These are phyloP conservation scores for Salvia splendens DNA, from an alignment of 257 asterid species.

Conservation along the genomic window DNA sequence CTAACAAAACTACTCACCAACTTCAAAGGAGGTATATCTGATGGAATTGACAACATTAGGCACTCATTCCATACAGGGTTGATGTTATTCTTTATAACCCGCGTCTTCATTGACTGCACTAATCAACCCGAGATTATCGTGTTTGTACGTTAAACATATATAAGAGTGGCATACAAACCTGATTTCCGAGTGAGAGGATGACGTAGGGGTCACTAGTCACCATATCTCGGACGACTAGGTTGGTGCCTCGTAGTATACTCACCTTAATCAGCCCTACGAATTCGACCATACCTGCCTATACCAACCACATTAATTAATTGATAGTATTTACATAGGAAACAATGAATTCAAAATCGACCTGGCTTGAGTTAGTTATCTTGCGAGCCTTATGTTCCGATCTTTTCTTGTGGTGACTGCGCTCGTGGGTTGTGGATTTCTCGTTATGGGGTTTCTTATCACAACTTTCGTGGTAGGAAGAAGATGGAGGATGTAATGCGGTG, in stretches of 20 bases:
- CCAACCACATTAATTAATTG: constrained; percentile 18
- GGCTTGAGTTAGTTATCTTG: constrained; percentile 54
- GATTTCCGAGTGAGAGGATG: constrained; percentile 83
- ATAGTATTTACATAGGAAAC: no score
- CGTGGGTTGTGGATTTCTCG: constrained; percentile 52
- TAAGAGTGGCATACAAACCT: constrained; percentile 57
- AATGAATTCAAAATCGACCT: no score
- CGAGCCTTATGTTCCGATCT: constrained; percentile 46
- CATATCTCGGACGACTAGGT: constrained; percentile 87
- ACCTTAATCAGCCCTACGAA: constrained; percentile 91
- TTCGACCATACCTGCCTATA: constrained; percentile 99
- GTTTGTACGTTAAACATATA: background rate
- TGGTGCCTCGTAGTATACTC: constrained; percentile 83
- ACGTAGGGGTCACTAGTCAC: constrained; percentile 90
- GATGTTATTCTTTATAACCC: constrained; percentile 79
- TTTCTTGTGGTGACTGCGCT: constrained; percentile 71
- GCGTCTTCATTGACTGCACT: constrained; percentile 85
- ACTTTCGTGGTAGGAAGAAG: constrained; percentile 35
- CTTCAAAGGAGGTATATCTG: constrained; percentile 74
- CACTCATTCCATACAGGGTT: constrained; percentile 95
- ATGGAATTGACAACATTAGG: constrained; percentile 92
- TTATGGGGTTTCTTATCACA: constrained; percentile 46
- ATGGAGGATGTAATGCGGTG: constrained; percentile 45
- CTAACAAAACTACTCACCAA: constrained; percentile 50
- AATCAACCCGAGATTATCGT: background rate